phyloP scores from a whole-genome alignment of 2,329 filamentous ascomycete species.

The Spiromastix sp. region DNA sequence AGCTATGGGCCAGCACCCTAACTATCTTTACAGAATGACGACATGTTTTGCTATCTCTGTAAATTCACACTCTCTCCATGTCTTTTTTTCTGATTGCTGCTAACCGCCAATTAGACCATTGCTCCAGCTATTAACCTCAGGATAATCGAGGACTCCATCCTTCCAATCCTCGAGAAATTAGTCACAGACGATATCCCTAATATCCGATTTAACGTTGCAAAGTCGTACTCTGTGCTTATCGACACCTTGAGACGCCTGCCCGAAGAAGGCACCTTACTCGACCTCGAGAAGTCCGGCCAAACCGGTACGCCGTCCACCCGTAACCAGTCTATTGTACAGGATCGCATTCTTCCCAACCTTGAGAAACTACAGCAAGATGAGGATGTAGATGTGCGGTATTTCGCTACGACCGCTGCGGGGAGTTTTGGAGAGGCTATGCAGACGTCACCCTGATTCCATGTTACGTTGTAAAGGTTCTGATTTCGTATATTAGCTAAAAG shows the following conservation, averaged over 20 bases:
- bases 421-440: slow-evolving; percentile 44
- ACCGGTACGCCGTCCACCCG: slow-evolving; percentile 50
- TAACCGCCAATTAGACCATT: slow-evolving; percentile 57
- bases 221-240: slow-evolving; percentile 87
- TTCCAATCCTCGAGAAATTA: slow-evolving; percentile 93
- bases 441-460: slow-evolving; percentile 34
- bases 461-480: neutral
- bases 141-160: slow-evolving; percentile 83
- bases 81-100: neutral
- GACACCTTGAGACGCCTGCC: slow-evolving; percentile 86
- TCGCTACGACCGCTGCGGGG: slow-evolving; percentile 77
- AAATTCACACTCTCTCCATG: slow-evolving; percentile 33
- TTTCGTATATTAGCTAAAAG: too few species aligned
- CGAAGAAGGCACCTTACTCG: slow-evolving; percentile 74
- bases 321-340: slow-evolving; percentile 70
- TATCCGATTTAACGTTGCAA: slow-evolving; percentile 98
- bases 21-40: slow-evolving; percentile 99
- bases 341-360: slow-evolving; percentile 77
- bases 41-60: slow-evolving; percentile 99
- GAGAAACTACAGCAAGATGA: slow-evolving; percentile 95
- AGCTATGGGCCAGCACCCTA: slow-evolving; percentile 95
- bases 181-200: slow-evolving; percentile 93
- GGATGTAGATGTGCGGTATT: slow-evolving; percentile 96
- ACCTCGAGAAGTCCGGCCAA: slow-evolving; percentile 67
- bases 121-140: slow-evolving; percentile 86